phyloP scores from a whole-genome alignment of 345 rosid species.

The Corchorus capsularis region DNA sequence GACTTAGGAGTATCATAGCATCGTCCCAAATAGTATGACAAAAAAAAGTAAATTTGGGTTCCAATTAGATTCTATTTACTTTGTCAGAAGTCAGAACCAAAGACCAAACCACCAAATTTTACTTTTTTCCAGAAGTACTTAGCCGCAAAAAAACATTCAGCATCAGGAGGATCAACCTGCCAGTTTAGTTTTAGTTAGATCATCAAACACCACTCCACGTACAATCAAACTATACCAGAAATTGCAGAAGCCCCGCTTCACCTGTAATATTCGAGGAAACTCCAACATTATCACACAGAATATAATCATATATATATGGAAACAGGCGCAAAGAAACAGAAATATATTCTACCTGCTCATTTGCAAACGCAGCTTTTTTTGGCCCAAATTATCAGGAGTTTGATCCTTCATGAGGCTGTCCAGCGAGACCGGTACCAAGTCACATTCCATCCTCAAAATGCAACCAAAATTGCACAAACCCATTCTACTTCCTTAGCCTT shows the following conservation, averaged over 20 bases:
- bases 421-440: conserved; percentile 30
- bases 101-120: conserved; percentile 26
- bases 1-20: background rate
- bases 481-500: conserved; percentile 18
- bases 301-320: background rate
- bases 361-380: conserved; percentile 29
- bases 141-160: conserved; percentile 25
- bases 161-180: conserved; percentile 31
- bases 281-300: background rate
- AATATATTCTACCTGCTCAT: conserved; percentile 35
- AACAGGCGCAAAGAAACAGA: background rate
- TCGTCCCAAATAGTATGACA: background rate
- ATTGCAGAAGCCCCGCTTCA: conserved; percentile 20
- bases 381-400: conserved; percentile 28
- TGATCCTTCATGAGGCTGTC: conserved; percentile 41
- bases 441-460: conserved; percentile 23
- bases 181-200: conserved; percentile 16
- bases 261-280: conserved; percentile 26
- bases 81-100: conserved; percentile 7
- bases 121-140: background rate
- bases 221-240: conserved; percentile 16
- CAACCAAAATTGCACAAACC: conserved; percentile 7
- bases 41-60: background rate
- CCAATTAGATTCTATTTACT: conserved; percentile 24
- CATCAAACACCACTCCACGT: conserved; percentile 5